Evolutionary conservation across 805 yeast species (phyloP), one percentile per base, ranked within the genome.

Genomic region (Metschnikowia santaceciliae): DNA sequence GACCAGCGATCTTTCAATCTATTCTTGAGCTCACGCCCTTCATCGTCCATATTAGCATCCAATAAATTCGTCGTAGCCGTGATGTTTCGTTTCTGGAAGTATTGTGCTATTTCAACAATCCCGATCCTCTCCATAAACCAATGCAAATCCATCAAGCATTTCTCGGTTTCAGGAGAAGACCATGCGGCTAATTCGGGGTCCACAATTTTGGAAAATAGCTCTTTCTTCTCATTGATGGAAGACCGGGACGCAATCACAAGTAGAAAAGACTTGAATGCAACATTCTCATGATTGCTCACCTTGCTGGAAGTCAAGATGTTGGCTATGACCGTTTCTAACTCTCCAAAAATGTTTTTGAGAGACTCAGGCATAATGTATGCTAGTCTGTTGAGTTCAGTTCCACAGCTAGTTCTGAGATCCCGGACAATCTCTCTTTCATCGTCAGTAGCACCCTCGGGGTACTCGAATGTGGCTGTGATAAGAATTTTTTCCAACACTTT

Each of bases 61-160:
- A 92, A 67, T 48, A 95, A 68, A 66, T 90, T 82, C 2, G 96
- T 86, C 26, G 76, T 69, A 4, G 91, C 89, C 1, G 87, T 79
- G 32, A 95, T 91, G 4, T 88, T 88, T 57, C 98, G 76, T 6
- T 81, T 79, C 54, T 85, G 84, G 68, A 95, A 94, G 64, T 94
- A 94, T 52, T 86, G 86, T 0, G 97, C 96, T 62, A 94, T 95
- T 64, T 84, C 83, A 2, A 90, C 98, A 49, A 94, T 89, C 2
- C 99, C 99, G 47, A 95, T 78, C 60, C 97, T 79, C 68, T 91
- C 98, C 98, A 94, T 92, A 60, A 94, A 94, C 98, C 98, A 94
- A 54, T 90, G 96, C 42, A 95, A 75, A 63, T 92, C 96, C 62
- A 84, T 74, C 30, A 94, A 72, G 0, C 97, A 97, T 62, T 90